These are phyloP conservation scores for Solanum peruvianum DNA, from an alignment of 257 asterid species.

Conservation along the genomic window DNA sequence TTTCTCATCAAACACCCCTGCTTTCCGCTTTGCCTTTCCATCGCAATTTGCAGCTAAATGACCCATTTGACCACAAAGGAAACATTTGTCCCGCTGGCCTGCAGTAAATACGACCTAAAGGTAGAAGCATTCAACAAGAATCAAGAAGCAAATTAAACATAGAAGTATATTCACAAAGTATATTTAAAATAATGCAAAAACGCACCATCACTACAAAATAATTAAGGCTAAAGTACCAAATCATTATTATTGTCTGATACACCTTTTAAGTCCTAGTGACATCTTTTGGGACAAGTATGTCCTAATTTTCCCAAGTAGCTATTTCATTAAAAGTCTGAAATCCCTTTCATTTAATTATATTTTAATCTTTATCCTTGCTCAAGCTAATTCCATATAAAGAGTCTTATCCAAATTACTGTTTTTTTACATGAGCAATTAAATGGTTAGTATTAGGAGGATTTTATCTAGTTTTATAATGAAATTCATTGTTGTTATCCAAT, in stretches of 20 bases:
- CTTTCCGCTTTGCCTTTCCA: slow-evolving; percentile 91
- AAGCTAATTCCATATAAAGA: background rate
- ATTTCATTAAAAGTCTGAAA: background rate
- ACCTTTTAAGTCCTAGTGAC: background rate
- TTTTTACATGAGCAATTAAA: background rate
- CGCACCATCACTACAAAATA: background rate
- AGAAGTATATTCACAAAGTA: background rate
- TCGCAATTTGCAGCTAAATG: slow-evolving; percentile 86
- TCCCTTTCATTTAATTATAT: background rate
- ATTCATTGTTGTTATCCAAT: background rate
- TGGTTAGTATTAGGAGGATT: background rate
- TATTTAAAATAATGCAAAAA: background rate
- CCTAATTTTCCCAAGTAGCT: background rate
- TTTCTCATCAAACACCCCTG: slow-evolving; percentile 96
- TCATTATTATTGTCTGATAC: background rate
- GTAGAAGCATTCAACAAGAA: background rate
- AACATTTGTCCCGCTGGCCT: slow-evolving; percentile 96
- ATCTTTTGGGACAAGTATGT: background rate
- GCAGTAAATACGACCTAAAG: slow-evolving; percentile 77
- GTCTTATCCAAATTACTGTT: background rate
- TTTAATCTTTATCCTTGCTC: background rate
- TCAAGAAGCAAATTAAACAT: background rate
- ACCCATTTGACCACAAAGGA: slow-evolving; percentile 95
- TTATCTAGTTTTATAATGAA: background rate
- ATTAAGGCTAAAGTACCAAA: background rate